Conservation (phyloP, 371 early-diverging fungal genomes). For the Actinomucor elegans region DNA sequence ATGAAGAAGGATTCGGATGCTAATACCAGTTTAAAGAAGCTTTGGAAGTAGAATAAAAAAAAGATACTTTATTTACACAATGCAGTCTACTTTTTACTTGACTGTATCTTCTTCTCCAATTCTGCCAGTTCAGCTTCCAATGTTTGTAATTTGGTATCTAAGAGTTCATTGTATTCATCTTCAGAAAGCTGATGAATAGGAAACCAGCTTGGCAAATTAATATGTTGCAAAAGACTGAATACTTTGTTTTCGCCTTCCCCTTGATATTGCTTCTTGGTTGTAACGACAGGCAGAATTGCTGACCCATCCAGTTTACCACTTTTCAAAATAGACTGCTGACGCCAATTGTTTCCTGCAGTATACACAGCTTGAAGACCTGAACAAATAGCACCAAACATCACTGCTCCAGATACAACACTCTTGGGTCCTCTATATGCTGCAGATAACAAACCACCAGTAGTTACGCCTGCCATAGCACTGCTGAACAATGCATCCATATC, state of each 20-base stretch:
- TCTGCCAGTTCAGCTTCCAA: slow-evolving; percentile 42
- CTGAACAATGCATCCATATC: slow-evolving; percentile 57
- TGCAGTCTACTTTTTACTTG: slow-evolving; percentile 16
- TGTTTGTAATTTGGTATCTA: slow-evolving; percentile 42
- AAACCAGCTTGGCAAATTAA: slow-evolving; percentile 46
- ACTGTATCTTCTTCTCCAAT: slow-evolving; percentile 23
- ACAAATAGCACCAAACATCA: slow-evolving; percentile 53
- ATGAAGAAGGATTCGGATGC: slow-evolving; percentile 98
- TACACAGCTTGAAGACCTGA: slow-evolving; percentile 27
- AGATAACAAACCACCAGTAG: slow-evolving; percentile 56
- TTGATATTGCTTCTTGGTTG: not conserved
- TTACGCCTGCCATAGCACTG: slow-evolving; percentile 59
- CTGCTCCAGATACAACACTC: slow-evolving; percentile 47
- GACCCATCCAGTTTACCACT: slow-evolving; percentile 2
- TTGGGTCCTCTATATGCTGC: slow-evolving; percentile 53
- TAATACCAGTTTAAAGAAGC: slow-evolving; percentile 95
- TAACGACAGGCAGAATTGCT: too few species aligned
- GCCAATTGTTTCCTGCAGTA: slow-evolving; percentile 40
- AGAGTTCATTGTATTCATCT: slow-evolving; percentile 44
- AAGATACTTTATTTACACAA: slow-evolving; percentile 4
- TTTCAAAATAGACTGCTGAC: slow-evolving; percentile 28
- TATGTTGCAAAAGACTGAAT: slow-evolving; percentile 31
- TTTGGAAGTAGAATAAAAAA: slow-evolving; percentile 84
- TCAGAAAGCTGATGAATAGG: slow-evolving; percentile 45
- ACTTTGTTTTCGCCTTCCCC: slow-evolving; percentile 1